Percentiles rank a stretch among this genome's conserved stretches.
phyloP scores from a whole-genome alignment of 805 yeast genomes.

The Metschnikowia picachoensis region DNA sequence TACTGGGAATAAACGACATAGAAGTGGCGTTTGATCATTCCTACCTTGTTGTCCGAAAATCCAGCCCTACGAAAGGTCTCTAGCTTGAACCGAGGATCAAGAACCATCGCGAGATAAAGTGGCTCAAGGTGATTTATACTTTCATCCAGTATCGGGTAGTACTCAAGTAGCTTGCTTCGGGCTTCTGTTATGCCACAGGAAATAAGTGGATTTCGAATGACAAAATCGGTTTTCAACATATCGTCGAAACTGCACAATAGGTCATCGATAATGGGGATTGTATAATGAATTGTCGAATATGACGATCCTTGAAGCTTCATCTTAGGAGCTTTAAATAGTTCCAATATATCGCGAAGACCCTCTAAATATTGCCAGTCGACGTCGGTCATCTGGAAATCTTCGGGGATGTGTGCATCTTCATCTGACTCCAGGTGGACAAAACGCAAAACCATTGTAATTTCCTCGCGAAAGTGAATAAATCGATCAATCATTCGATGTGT shows the following conservation, averaged over 20 bases:
- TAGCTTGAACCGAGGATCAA: conserved; percentile 4
- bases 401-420: not conserved
- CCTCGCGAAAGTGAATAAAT: not conserved
- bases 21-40: not conserved
- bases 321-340: not conserved
- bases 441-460: not conserved
- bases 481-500: conserved; percentile 1
- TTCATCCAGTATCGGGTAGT: not conserved
- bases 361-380: conserved; percentile 2
- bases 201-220: not conserved
- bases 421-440: not conserved
- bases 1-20: conserved; percentile 1
- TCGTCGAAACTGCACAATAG: not conserved
- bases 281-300: not conserved
- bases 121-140: not conserved
- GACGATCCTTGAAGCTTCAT: conserved; percentile 1
- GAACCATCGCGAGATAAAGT: conserved; percentile 4
- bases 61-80: not conserved
- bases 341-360: not conserved
- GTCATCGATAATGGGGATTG: not conserved
- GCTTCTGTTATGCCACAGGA: not conserved
- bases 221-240: not conserved
- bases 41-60: not conserved
- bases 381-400: not conserved
- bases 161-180: not conserved